Evolutionary conservation across 352 stramenopile genomes (phyloP), one percentile per base, ranked within the genome.

Genomic region (Globisporangium echinulatum): DNA sequence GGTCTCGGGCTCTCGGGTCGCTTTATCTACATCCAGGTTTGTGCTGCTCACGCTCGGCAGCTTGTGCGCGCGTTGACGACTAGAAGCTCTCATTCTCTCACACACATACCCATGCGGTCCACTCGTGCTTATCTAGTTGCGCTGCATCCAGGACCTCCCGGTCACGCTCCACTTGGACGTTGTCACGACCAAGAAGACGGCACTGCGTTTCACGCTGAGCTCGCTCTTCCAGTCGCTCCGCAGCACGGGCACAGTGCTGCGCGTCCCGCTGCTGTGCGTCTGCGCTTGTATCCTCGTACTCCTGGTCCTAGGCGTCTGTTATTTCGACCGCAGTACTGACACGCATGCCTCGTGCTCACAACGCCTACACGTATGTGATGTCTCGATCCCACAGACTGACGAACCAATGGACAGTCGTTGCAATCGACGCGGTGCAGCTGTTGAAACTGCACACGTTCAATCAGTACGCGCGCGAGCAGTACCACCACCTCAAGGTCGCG

Each of bases 161-260:
- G 62, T 75, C 47, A 90, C 74, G 13, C 72, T 93, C 38, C 82
- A 93, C 59, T 63, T 93, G 38, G 84, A 91, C 42, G 66, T 88
- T 19, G 61, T 85, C 8, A 91, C 84, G 33, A 67, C 53, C 53
- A 92, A 90, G 63, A 90, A 90, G 58, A 82, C 62, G 5, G 54
- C 60, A 7, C 62, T 93, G 39, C 73, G 84, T 4, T 81, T 90
- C 58, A 88, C 80, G 7, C 52, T 93, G 1, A 93, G 82, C 56
- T 82, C 79, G 19, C 86, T 92, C 64, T 92, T 79, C 63, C 59
- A 77, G 52, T 57, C 62, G 11, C 61, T 82, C 19, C 59, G 82
- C 15, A 89, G 77, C 59, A 75, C 79, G 0, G 81, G 83, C 14
- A 78, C 76, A 0, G 82, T 85, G 4, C 48, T 93, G 25, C 71